These are phyloP conservation scores for Annona squamosa DNA, from an alignment of 164 flowering plant genomes.

Conservation along the genomic window DNA sequence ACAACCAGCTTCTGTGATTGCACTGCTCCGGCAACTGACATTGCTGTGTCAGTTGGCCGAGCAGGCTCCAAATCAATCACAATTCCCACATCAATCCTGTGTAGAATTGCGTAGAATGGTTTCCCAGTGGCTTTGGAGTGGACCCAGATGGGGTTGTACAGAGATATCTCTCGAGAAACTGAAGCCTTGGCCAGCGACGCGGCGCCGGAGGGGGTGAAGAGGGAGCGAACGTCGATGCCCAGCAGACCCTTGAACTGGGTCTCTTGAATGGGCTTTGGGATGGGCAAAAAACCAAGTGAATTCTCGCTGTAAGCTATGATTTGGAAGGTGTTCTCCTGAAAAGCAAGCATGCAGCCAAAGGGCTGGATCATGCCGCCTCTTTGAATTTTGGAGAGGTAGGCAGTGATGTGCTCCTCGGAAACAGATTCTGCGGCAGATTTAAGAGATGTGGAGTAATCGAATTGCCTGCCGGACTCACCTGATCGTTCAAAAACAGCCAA, in stretches of 20 bases:
- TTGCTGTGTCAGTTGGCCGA: slow-evolving; percentile 34
- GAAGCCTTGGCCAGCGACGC: slow-evolving; percentile 49
- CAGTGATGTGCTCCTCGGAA: slow-evolving; percentile 47
- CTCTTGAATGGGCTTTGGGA: slow-evolving; percentile 1
- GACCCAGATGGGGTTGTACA: slow-evolving; percentile 64
- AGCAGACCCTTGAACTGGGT: slow-evolving; percentile 30
- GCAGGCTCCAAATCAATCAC: slow-evolving; percentile 76
- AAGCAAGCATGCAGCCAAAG: slow-evolving; percentile 72
- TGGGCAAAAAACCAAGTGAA: slow-evolving; percentile 28
- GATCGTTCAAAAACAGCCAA: slow-evolving; percentile 56
- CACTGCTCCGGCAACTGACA: slow-evolving; percentile 53
- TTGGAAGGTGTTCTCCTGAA: slow-evolving; percentile 53
- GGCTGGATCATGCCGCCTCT: slow-evolving; percentile 68
- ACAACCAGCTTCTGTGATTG: slow-evolving; percentile 73
- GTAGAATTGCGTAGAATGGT: slow-evolving; percentile 67
- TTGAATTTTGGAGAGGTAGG: slow-evolving; percentile 58
- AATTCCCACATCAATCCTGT: slow-evolving; percentile 58
- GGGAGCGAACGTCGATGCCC: slow-evolving; percentile 48
- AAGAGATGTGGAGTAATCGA: slow-evolving; percentile 49
- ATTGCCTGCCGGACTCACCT: slow-evolving; percentile 43
- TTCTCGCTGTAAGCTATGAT: slow-evolving; percentile 68
- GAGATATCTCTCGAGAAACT: slow-evolving; percentile 42
- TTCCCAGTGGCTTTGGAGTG: slow-evolving; percentile 38
- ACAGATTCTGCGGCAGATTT: slow-evolving; percentile 18
- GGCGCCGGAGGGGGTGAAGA: slow-evolving; percentile 51